Base-by-base conservation (phyloP, 106 monocot genomes). In the Chionographis japonica region DNA sequence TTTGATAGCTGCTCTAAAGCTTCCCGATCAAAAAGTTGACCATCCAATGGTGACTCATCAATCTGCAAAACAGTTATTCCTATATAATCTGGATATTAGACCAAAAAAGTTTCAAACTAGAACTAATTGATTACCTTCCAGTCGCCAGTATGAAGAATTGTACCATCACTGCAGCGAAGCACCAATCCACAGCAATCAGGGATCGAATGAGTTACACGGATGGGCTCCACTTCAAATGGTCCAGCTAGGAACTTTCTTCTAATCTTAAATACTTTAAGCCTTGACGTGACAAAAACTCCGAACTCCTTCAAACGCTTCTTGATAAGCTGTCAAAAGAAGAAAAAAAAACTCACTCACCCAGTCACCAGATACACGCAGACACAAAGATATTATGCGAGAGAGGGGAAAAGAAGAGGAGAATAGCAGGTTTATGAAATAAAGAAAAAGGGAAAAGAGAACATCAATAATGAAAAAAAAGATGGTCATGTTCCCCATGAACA, bases 171-270 rank as follows among this genome's bases (percentile, higher is more conserved):
- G 67, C 98, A 98, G 0, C 98, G 86, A 20, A 98, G 83, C 50
- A 98, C 98, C 65, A 98, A 78, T 40, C 98, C 98, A 75, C 93
- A 98, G 57, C 98, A 98, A 85, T 98, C 98, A 59, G 98, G 98
- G 79, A 98, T 98, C 63, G 98, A 98, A 74, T 98, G 98, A 54
- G 98, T 98, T 67, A 98, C 98, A 55, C 98, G 86, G 60, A 98
- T 85, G 15, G 98, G 98, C 75, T 98, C 98, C 74, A 98, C 90
- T 72, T 98, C 98, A 79, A 98, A 98, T 67, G 98, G 98, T 53
- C 98, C 98, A 75, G 98, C 98, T 59, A 66, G 64, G 60, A 98
- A 98, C 72, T 74, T 98, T 59, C 80, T 88, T 67, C 79, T 83
- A 58, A 87, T 71, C 6, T 77, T 87, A 75, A 93, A 90, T 65